These are phyloP conservation scores for Zygosaccharomyces kombuchaensis DNA, from an alignment of 805 yeast genomes.

Conservation along the genomic window DNA sequence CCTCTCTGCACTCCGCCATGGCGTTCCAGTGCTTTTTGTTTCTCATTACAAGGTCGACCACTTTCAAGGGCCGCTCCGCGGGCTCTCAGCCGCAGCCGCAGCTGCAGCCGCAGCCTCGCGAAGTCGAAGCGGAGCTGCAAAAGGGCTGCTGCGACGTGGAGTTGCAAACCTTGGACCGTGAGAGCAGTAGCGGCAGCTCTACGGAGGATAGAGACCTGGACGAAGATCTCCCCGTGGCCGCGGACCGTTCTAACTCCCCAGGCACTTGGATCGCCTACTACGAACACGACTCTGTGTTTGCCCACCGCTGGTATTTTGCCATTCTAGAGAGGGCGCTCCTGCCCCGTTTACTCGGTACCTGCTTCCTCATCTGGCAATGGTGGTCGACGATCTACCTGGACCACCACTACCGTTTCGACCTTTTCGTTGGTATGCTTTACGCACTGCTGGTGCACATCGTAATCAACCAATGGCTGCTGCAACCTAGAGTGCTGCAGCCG, in stretches of 20 bases:
- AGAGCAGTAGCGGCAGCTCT: neutral
- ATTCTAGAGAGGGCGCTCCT: constrained; percentile 26
- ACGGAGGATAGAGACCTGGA: neutral
- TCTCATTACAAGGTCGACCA: constrained; percentile 38
- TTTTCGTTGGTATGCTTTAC: constrained; percentile 52
- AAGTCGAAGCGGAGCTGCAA: neutral
- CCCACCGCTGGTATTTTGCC: constrained; percentile 22
- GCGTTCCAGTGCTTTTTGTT: constrained; percentile 47
- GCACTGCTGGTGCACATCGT: constrained; percentile 43
- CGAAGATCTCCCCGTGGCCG: neutral
- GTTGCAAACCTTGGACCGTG: neutral
- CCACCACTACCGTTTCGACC: constrained; percentile 66
- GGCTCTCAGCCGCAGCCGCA: no score
- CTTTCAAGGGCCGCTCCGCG: constrained; percentile 20
- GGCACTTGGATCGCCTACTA: constrained; percentile 15
- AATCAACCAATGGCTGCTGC: constrained; percentile 38
- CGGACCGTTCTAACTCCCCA: neutral
- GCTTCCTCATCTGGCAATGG: constrained; percentile 57
- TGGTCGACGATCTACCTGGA: constrained; percentile 73
- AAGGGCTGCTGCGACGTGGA: neutral
- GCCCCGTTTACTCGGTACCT: constrained; percentile 35
- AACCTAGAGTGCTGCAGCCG: constrained; percentile 32
- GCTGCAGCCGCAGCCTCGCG: neutral
- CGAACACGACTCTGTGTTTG: constrained; percentile 11
- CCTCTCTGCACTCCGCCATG: constrained; percentile 63